Base-by-base conservation (phyloP, 495 filamentous ascomycete genomes). In the Ramalina intermedia region DNA sequence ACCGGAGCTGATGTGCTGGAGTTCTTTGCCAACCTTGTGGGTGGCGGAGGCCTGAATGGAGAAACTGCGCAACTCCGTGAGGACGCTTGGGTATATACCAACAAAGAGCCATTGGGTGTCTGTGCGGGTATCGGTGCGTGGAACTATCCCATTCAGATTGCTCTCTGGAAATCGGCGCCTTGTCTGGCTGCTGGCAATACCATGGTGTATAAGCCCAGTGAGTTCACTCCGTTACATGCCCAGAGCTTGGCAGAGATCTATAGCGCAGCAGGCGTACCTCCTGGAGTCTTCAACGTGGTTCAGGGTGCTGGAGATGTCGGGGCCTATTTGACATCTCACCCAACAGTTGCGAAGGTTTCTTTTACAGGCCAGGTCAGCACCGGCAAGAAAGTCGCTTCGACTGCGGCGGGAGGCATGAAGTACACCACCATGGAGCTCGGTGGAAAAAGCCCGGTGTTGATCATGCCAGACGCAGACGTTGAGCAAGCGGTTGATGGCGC, bases 141-240 rank as follows among this genome's bases (percentile, higher is more conserved):
- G 83, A 88, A 88, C 61, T 89, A 89, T 59, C 85, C 85, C 13
- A 81, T 89, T 50, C 85, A 89, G 58, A 89, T 91, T 61, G 85
- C 85, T 13, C 72, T 89, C 1, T 89, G 85, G 85, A 91, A 91
- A 61, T 83, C 81, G 4, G 84, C 82, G 13, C 82, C 85, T 5
- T 87, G 84, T 49, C 71, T 91, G 14, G 82, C 84, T 9, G 85
- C 85, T 3, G 85, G 85, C 23, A 91, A 91, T 58, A 83, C 80
- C 53, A 87, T 91, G 82, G 73, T 91, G 45, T 88, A 88, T 66
- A 91, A 91, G 54, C 80, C 85, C 24, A 85, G 80, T 57, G 85
- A 91, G 69, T 78, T 78, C 61, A 88, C 85, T 21, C 81, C 84
- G 3, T 66, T 89, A 16, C 84, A 87, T 56, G 82, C 67, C 33